A percentile compares a stretch with the other conserved stretches of the same genome.
Conservation (phyloP, 208 protist genomes). For the Wallacemonas sp. region DNA sequence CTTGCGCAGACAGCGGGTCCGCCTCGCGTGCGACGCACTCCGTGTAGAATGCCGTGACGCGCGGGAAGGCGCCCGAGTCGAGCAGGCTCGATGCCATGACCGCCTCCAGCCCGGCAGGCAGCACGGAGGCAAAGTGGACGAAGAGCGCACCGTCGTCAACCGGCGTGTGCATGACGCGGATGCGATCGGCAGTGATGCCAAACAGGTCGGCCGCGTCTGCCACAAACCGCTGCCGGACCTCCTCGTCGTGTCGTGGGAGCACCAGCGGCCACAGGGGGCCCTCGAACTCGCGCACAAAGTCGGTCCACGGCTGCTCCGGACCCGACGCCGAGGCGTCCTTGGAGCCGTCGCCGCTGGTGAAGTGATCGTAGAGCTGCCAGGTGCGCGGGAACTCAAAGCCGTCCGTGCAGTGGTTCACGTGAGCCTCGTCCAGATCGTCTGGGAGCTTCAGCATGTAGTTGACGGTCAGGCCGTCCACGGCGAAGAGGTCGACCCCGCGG, state of each 20-base stretch:
- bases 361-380: conserved; percentile 7
- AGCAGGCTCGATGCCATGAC: neutral
- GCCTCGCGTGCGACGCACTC: neutral
- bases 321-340: neutral
- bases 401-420: conserved; percentile 6
- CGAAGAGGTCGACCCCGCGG: conserved; percentile 13
- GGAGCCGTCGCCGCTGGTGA: neutral
- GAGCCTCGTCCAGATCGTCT: neutral
- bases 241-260: neutral
- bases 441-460: conserved; percentile 13
- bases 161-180: neutral
- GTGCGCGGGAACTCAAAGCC: conserved; percentile 9
- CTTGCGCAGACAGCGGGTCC: neutral
- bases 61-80: neutral
- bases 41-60: neutral
- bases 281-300: neutral
- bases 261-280: neutral
- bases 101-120: neutral
- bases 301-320: neutral
- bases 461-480: conserved; percentile 9
- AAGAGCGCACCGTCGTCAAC: neutral
- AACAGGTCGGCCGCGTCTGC: conserved; percentile 6
- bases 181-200: neutral
- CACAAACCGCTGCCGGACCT: neutral
- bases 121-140: neutral